Conservation (phyloP, 225 moss, liverwort and hornwort genomes). For the Antitrichia curtipendula region DNA sequence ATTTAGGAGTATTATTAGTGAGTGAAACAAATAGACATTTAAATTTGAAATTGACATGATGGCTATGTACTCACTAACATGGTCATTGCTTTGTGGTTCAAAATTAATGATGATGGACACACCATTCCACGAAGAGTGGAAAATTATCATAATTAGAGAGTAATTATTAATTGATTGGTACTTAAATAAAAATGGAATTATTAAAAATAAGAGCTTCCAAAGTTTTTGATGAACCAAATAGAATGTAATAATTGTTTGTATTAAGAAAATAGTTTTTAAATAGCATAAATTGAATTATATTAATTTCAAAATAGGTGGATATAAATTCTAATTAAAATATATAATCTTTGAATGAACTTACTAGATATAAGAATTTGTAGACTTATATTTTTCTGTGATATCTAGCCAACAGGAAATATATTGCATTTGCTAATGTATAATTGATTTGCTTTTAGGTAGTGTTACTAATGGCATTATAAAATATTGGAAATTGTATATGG, state of each 20-base stretch:
- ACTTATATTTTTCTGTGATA: not conserved
- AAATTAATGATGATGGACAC: not conserved
- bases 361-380: not conserved
- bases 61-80: no score
- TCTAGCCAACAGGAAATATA: accelerated
- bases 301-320: not conserved
- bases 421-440: not conserved
- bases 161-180: not conserved
- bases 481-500: not conserved
- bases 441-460: not conserved
- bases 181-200: no score
- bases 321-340: not conserved
- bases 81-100: not conserved
- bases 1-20: no score
- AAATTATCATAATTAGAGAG: not conserved
- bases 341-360: not conserved
- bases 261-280: not conserved
- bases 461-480: not conserved
- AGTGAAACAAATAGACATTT: no score
- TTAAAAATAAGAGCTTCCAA: no score
- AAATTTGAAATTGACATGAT: no score
- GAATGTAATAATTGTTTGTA: not conserved
- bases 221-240: not conserved
- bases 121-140: not conserved
- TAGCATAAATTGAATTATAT: not conserved